These are phyloP conservation scores for Wickerhamomyces canadensis DNA, from an alignment of 805 yeast genomes.

Conservation along the genomic window DNA sequence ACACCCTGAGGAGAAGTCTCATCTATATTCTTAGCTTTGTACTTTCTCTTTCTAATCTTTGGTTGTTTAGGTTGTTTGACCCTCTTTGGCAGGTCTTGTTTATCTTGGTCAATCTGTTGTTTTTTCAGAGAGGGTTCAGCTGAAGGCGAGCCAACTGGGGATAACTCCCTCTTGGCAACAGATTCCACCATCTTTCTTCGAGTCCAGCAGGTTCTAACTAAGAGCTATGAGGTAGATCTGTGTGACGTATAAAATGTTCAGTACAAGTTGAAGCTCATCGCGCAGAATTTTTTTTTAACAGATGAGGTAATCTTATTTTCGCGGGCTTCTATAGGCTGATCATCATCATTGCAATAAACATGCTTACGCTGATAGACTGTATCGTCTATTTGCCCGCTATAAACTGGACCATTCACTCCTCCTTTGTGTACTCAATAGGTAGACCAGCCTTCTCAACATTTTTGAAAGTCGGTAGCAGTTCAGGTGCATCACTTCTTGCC, in stretches of 20 bases:
- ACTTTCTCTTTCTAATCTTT: constrained; percentile 37
- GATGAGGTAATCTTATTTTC: constrained; percentile 5
- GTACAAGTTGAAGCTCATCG: constrained; percentile 5
- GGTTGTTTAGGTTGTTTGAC: constrained; percentile 9
- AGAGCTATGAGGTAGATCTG: too few relatives aligned
- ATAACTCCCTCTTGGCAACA: constrained; percentile 8
- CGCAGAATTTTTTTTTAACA: constrained; percentile 2
- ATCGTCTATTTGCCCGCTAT: too few relatives aligned
- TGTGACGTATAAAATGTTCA: too few relatives aligned
- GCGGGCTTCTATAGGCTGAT: constrained; percentile 6
- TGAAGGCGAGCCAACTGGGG: constrained; percentile 5
- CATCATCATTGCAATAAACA: too few relatives aligned
- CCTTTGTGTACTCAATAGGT: constrained; percentile 34
- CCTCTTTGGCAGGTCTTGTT: not conserved
- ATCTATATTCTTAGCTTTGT: constrained; percentile 62
- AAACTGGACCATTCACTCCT: constrained; percentile 4
- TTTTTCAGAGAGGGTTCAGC: not conserved
- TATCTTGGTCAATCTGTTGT: not conserved
- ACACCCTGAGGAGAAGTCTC: constrained; percentile 80
- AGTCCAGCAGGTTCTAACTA: too few relatives aligned
- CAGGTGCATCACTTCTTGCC: constrained; percentile 13
- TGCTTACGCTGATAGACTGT: too few relatives aligned
- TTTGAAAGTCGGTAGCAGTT: constrained; percentile 49
- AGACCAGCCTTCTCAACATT: constrained; percentile 59
- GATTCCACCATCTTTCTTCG: constrained; percentile 5